Evolutionary conservation across 1,139 yeast species (phyloP), one percentile per base, ranked within the genome.

Genomic region (Sugiyamaella castrensis): DNA sequence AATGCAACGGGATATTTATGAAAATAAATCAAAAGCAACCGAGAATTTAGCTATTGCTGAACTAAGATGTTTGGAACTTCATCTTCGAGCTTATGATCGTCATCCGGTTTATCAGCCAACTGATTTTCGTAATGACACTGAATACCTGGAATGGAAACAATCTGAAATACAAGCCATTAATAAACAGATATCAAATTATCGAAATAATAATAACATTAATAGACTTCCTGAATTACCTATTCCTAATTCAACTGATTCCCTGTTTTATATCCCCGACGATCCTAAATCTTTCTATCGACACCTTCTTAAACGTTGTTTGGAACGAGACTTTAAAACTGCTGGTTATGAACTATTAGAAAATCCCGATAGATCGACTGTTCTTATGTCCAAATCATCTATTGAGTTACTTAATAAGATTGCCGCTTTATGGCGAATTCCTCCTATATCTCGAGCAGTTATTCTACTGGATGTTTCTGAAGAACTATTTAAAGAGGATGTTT

Each of bases 351-450:
- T 57, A 24, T 48, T 59, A 11, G 58, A 57, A 7, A 53, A 60
- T 15, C 58, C 62, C 26, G 56, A 59, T 69, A 30, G 66, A 70
- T 42, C 69, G 69, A 40, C 69, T 41, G 54, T 64, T 30, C 50
- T 66, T 9, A 50, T 66, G 43, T 59, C 71, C 40, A 74, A 79
- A 61, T 66, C 71, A 27, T 71, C 76, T 2, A 58, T 64, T 27
- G 74, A 69, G 47, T 66, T 81, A 24, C 61, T 81, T 10, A 67
- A 64, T 8, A 67, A 72, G 15, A 77, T 80, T 50, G 71, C 81
- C 5, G 73, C 70, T 42, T 70, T 80, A 42, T 86, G 95, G 95
- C 69, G 86, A 53, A 65, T 85, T 5, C 78, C 77, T 50, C 64
- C 65, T 8, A 71, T 81, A 0, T 73, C 89, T 0, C 68, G 77